Evolutionary conservation across 768 basidiomycete species (phyloP).

Genomic region (Kockovaella imperatae): DNA sequence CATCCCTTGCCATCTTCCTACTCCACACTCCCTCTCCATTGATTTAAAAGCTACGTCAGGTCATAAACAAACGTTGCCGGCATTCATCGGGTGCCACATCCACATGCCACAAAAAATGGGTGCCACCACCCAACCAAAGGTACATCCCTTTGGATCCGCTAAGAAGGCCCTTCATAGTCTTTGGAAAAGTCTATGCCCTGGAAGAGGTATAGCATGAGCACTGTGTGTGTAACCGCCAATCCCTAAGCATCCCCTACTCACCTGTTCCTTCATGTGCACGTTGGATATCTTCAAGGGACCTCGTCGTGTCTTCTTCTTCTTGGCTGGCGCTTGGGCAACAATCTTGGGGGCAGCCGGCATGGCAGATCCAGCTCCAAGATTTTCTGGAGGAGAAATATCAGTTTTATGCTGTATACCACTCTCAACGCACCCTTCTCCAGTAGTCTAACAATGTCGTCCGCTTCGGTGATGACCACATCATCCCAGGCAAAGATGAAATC

Average conservation of each 20-base stretch:
- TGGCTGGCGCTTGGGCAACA: slow-evolving; percentile 6
- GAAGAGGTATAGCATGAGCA: neutral
- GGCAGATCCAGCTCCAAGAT: slow-evolving; percentile 14
- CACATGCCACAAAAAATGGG: too few relatives aligned
- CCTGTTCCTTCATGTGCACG: slow-evolving; percentile 26
- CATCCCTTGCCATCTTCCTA: too few relatives aligned
- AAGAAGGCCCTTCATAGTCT: slow-evolving; percentile 19
- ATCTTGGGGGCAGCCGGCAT: slow-evolving; percentile 13
- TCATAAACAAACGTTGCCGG: too few relatives aligned
- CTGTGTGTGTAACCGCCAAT: neutral
- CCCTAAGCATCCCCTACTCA: slow-evolving; percentile 4
- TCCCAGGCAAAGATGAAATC: slow-evolving; percentile 25
- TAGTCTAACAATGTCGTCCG: slow-evolving; percentile 18
- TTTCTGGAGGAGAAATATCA: slow-evolving; percentile 9
- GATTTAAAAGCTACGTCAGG: too few relatives aligned
- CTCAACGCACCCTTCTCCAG: slow-evolving; percentile 16
- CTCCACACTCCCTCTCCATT: too few relatives aligned
- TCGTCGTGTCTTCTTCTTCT: slow-evolving; percentile 20
- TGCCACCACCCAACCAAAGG: neutral
- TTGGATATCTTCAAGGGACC: slow-evolving; percentile 21
- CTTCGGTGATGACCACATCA: slow-evolving; percentile 17
- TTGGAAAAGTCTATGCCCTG: slow-evolving; percentile 29
- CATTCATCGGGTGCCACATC: too few relatives aligned
- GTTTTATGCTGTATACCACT: neutral
- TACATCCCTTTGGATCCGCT: neutral